Base-by-base conservation (phyloP, 2,329 filamentous ascomycete genomes). In the Lachnellula suecica region DNA sequence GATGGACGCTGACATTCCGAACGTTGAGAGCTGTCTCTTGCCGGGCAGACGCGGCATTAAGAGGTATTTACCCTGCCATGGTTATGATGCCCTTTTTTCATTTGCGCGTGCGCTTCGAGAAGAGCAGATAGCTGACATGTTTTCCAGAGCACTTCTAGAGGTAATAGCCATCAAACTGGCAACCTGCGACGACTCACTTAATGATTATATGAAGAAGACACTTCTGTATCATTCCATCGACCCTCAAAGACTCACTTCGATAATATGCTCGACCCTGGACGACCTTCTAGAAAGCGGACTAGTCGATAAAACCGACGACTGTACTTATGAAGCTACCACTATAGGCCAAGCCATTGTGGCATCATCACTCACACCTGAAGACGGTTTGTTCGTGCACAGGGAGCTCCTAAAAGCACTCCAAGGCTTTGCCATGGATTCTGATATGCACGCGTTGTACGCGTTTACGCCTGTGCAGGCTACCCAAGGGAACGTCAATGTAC, bases 351-450 rank as follows among this genome's bases (percentile, higher is more conserved):
- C 88, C 2, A 81, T 89, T 22, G 87, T 91, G 22, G 82, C 84
- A 9, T 89, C 88, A 3, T 83, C 84, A 1, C 79, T 92, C 31
- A 82, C 87, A 46, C 88, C 87, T 0, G 85, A 89, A 53, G 88
- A 91, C 60, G 88, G 88, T 0, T 70, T 89, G 1, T 91, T 91
- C 60, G 78, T 91, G 17, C 75, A 91, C 60, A 75, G 81, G 42
- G 88, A 92, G 67, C 74, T 91, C 44, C 77, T 77, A 52, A 79
- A 79, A 59, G 85, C 88, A 0, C 74, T 91, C 2, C 75, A 79
- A 54, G 85, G 85, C 1, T 91, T 92, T 63, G 88, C 91, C 11
- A 85, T 92, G 81, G 87, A 91, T 63, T 85, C 87, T 4, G 88
- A 92, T 57, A 85, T 92, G 83, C 88, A 91, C 62, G 79, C 89